Percentiles rank a stretch among this genome's conserved stretches.
Evolutionary conservation across 225 moss, liverwort and hornwort genomes (phyloP).

Genomic region (Pseudoscleropodium purum): DNA sequence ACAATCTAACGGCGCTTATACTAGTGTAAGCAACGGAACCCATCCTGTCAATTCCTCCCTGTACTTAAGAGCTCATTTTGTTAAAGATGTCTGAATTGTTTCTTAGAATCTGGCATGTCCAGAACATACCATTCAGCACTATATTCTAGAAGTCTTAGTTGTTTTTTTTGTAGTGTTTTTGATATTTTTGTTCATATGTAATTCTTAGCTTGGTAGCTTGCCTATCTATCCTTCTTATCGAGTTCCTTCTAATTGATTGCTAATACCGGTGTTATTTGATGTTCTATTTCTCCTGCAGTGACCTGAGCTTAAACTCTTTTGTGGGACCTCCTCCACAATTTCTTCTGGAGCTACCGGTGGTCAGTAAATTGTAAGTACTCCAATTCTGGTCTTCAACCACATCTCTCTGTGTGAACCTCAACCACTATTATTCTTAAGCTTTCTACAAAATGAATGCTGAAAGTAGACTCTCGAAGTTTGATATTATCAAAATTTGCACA

Average conservation of each 20-base stretch:
- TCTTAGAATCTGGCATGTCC: not conserved
- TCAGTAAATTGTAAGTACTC: conserved; percentile 18
- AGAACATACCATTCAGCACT: not conserved
- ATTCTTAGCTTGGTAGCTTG: not conserved
- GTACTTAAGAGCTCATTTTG: not conserved
- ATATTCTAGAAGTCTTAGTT: no score
- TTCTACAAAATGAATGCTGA: not conserved
- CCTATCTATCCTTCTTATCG: not conserved
- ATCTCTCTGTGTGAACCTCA: not conserved
- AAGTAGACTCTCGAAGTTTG: not conserved
- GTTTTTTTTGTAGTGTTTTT: not conserved
- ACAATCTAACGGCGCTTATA: conserved; percentile 14
- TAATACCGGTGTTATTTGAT: not conserved
- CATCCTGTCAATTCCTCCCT: not conserved
- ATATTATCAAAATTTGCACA: not conserved
- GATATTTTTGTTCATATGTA: not conserved
- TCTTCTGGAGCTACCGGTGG: conserved; percentile 18
- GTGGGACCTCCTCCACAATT: conserved; percentile 26
- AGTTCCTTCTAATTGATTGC: not conserved
- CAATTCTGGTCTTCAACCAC: not conserved
- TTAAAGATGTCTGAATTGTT: not conserved
- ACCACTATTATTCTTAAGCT: not conserved
- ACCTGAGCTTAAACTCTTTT: conserved; percentile 30
- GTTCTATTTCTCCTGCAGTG: conserved; percentile 9
- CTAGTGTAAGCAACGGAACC: not conserved